Evolutionary conservation across 306 rosid species (phyloP), one percentile per base, ranked within the genome.

Genomic region (Albizia julibrissin): DNA sequence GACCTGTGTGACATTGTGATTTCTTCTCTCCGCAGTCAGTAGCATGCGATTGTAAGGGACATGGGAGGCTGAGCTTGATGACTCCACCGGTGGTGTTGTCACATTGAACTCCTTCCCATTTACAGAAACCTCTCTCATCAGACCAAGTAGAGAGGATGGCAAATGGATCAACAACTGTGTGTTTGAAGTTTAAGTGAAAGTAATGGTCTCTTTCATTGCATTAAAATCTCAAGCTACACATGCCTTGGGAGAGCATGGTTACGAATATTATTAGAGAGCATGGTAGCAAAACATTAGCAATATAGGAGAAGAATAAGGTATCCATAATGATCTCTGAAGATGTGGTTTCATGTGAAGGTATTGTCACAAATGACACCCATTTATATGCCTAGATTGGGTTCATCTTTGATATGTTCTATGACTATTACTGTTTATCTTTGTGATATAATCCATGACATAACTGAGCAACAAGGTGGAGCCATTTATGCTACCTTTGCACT

Each of bases 1-100:
- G 65, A 72, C 83, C 83, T 44, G 73, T 2, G 2, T 72, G 44
- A n/a, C 83, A 70, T 33, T 40, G 61, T 42, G 83, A 71, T 40
- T 42, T 79, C 33, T 70, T 56, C 0, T 26, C 61, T 5, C 6
- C 12, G 8, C n/a, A 9, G 16, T 29, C 56, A 0, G 0, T 43
- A 0, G 0, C 24, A 58, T 0, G 0, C 13, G 4, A 27, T 19
- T n/a, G 56, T 49, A 1, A 6, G 14, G 2, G 14, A 71, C 83
- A 80, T 29, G 62, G 78, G 37, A 80, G 78, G 21, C 64, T 58
- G 14, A 58, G 64, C 64, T 58, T 7, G 10, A 58, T 58, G 64
- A 58, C 64, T 58, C 64, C n/a, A 9, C 64, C 64, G 5, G 64
- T 58, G 64, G 29, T 9, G 64, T 58, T 58, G 12, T 58, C 64